A percentile compares a stretch with the other conserved stretches of the same genome.
Evolutionary conservation across 1,284 basidiomycete species (phyloP).

Genomic region (Ustilago cynodontis): DNA sequence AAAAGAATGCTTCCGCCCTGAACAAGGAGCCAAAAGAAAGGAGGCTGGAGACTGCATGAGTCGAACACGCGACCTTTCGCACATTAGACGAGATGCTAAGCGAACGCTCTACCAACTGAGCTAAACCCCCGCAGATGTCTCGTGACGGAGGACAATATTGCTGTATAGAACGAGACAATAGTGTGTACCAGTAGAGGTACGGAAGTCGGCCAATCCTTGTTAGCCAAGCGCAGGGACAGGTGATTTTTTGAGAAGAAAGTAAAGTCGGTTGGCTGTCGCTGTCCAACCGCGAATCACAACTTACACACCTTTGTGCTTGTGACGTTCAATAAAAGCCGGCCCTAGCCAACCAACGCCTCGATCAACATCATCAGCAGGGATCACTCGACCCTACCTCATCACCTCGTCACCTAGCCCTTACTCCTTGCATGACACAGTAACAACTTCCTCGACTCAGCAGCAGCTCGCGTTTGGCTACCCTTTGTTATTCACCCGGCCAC

Average conservation of each 20-base stretch:
- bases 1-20: background rate
- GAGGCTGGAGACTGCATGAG: conserved; percentile 58
- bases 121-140: conserved; percentile 38
- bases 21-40: conserved; percentile 8
- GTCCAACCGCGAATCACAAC: background rate
- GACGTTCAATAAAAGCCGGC: conserved; percentile 11
- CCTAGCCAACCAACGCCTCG: background rate
- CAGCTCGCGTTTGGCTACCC: background rate
- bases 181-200: background rate
- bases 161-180: background rate
- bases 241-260: conserved; percentile 15
- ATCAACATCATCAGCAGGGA: background rate
- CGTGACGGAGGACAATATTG: background rate
- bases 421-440: background rate
- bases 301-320: background rate
- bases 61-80: conserved; percentile 61
- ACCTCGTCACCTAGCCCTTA: background rate
- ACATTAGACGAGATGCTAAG: conserved; percentile 48
- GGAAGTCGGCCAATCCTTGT: conserved; percentile 23
- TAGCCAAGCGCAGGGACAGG: conserved; percentile 1
- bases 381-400: conserved; percentile 4
- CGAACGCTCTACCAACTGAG: conserved; percentile 61
- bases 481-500: background rate
- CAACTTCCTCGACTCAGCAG: background rate
- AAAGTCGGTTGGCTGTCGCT: conserved; percentile 6